phyloP scores from a whole-genome alignment of 306 rosid genomes.

The Prosopis cineraria region DNA sequence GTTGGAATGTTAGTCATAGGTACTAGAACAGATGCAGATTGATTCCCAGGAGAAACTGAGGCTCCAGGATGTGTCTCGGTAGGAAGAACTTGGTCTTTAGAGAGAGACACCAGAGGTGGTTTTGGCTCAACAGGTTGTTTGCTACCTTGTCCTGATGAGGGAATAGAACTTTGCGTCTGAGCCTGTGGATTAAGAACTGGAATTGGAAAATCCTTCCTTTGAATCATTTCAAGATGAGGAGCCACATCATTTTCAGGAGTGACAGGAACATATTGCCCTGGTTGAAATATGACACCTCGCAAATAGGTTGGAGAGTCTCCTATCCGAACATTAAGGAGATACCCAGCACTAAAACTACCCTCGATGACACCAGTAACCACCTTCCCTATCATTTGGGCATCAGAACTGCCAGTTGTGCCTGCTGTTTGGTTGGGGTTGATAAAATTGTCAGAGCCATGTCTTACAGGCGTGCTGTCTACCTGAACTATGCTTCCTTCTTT shows the following conservation, averaged over 20 bases:
- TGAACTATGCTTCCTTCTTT: conserved; percentile 38
- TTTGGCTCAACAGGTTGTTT: conserved; percentile 34
- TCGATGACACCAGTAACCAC: conserved; percentile 51
- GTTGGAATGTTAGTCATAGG: conserved; percentile 23
- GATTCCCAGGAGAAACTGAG: neutral
- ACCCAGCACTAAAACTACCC: conserved; percentile 53
- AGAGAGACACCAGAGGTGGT: neutral
- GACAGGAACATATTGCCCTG: conserved; percentile 41
- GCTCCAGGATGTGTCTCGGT: conserved; percentile 14
- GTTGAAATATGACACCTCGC: conserved; percentile 48
- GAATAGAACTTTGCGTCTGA: conserved; percentile 27
- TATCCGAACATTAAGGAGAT: conserved; percentile 48
- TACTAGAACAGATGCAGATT: neutral
- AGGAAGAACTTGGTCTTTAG: conserved; percentile 6
- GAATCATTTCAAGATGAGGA: conserved; percentile 43
- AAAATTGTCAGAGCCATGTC: conserved; percentile 7
- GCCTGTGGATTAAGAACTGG: conserved; percentile 30
- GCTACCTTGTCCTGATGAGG: conserved; percentile 30
- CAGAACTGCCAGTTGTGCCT: conserved; percentile 19
- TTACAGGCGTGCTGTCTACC: conserved; percentile 14
- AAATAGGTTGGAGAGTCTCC: conserved; percentile 38
- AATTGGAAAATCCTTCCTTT: conserved; percentile 42
- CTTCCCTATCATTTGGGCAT: conserved; percentile 45
- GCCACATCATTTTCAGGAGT: conserved; percentile 51
- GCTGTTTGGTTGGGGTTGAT: conserved; percentile 31